phyloP scores from a whole-genome alignment of 164 flowering plant genomes.

The Saururus chinensis region DNA sequence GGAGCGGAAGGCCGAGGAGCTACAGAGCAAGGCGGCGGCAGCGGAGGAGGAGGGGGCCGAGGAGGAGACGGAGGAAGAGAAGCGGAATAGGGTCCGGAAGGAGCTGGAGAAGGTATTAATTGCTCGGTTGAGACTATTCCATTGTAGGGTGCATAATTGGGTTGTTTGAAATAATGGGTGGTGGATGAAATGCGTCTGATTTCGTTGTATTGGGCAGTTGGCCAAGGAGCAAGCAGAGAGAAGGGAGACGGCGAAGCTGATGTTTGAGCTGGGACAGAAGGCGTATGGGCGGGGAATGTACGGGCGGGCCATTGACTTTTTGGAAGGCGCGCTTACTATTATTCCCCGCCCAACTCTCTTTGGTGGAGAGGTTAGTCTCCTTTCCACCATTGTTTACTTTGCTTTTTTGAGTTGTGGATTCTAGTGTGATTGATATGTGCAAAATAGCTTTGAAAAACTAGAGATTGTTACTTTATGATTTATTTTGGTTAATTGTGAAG shows the following conservation, averaged over 20 bases:
- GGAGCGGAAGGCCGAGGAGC: constrained; percentile 84
- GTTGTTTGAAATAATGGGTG: too few species aligned
- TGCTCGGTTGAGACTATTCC: not conserved
- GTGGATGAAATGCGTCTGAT: not conserved
- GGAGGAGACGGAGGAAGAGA: constrained; percentile 64
- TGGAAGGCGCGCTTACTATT: constrained; percentile 89
- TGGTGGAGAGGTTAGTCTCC: constrained; percentile 84
- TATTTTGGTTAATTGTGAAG: not conserved
- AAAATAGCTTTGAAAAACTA: too few species aligned
- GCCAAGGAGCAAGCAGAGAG: constrained; percentile 94
- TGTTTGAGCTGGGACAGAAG: constrained; percentile 93
- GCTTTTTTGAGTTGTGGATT: not conserved
- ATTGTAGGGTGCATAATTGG: too few species aligned
- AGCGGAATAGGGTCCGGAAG: constrained; percentile 65
- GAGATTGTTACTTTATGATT: too few species aligned
- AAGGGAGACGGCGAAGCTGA: constrained; percentile 69
- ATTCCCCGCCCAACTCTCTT: constrained; percentile 75
- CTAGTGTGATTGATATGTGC: too few species aligned
- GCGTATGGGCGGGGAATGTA: constrained; percentile 88
- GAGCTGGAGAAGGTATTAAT: constrained; percentile 78
- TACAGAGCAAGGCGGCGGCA: constrained; percentile 40
- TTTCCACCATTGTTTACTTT: not conserved
- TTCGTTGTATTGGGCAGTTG: constrained; percentile 31
- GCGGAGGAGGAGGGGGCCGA: constrained; percentile 20
- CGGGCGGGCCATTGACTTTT: constrained; percentile 73